Base-by-base conservation (phyloP, 2,329 filamentous ascomycete genomes). In the Penicillium sp. region DNA sequence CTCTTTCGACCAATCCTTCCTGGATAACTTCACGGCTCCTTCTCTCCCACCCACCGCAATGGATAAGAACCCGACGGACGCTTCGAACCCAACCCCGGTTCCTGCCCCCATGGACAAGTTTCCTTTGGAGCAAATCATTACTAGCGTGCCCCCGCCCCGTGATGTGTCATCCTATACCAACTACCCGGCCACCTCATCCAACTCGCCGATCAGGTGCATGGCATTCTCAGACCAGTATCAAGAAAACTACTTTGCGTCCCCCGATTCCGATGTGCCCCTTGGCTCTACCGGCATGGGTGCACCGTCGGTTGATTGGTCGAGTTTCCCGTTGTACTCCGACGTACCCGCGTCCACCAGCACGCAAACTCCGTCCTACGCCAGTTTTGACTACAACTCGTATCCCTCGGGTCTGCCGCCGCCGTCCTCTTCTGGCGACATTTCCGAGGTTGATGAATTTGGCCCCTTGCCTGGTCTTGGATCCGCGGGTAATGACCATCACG, bases 371-470 rank as follows among this genome's bases (percentile, higher is more conserved):
- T 78, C 75, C 12, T 78, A 76, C 54, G 70, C 74, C 15, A 76
- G 74, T 56, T 75, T 76, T 57, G 74, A 78, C 57, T 73, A 74
- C 61, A 71, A 70, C 51, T 71, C 68, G 23, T 69, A 74, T 47
- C 68, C 62, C 15, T 69, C 70, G 23, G 67, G 71, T 26, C 68
- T 73, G 8, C 64, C 75, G 12, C 68, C 74, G 1, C 74, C 71
- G 10, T 77, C 76, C 8, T 79, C 77, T 3, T 79, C 76, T 5
- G 76, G 75, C n/a, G 76, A 79, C 43, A 66, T 74, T 18, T 79
- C 77, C 3, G 77, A 79, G 57, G 68, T 72, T 12, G 77, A 78
- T 28, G 77, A 79, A 42, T 75, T 70, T 47, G 65, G 66, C 15
- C 64, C 68, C 7, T 64, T 71, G 45, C 67, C 66, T 15, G 67